These are phyloP conservation scores for Cardamine resedifolia DNA, from an alignment of 345 rosid species.

Conservation along the genomic window DNA sequence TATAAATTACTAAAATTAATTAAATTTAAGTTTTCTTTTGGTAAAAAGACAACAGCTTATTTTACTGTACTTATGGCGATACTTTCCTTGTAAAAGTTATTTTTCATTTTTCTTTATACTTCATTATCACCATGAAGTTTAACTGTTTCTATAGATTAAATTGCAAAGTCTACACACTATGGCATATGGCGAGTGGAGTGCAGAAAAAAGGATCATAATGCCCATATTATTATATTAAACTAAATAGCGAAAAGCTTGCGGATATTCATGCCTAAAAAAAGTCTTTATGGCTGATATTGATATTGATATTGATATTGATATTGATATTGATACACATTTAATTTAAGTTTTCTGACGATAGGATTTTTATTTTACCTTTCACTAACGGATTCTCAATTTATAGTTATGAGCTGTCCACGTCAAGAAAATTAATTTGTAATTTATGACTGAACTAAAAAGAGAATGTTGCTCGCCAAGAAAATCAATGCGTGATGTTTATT, in stretches of 20 bases:
- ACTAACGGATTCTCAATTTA: neutral
- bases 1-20: neutral
- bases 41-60: too few species aligned
- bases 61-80: neutral
- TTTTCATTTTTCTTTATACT: neutral
- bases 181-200: neutral
- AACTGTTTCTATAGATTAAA: neutral
- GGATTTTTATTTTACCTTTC: neutral
- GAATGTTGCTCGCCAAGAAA: constrained; percentile 13
- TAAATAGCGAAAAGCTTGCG: constrained; percentile 17
- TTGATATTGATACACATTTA: neutral
- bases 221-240: neutral
- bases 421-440: neutral
- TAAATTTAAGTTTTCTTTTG: neutral
- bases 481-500: constrained; percentile 1
- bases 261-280: constrained; percentile 3
- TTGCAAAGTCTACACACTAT: neutral
- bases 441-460: neutral
- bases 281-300: neutral
- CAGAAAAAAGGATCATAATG: neutral
- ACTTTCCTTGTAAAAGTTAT: neutral
- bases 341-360: neutral
- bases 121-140: neutral
- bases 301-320: too few species aligned
- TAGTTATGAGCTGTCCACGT: neutral